Evolutionary conservation across 345 rosid genomes (phyloP), one percentile per base, ranked within the genome.

Genomic region (Linum trigynum): DNA sequence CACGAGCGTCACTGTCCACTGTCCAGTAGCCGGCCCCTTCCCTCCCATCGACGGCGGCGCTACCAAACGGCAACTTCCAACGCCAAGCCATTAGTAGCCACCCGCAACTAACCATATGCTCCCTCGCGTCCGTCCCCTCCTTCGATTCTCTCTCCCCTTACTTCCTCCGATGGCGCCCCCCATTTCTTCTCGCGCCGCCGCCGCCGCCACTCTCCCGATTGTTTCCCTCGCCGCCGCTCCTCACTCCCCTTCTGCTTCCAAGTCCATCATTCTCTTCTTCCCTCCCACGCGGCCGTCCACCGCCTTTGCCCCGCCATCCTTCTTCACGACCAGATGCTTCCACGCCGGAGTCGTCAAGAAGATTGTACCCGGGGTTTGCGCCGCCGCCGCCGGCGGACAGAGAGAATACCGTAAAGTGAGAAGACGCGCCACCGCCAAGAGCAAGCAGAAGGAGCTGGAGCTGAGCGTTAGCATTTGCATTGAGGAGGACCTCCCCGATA

Each of bases 381-480:
- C 82, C 32, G 70, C 71, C 61, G 38, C 61, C 6, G 61, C 36
- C 8, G 61, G 61, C 35, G 38, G 38, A 59, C 80, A 78, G 81
- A 88, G 96, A 76, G 92, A 77, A 23, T 88, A 83, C 68, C 73
- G 96, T 69, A 88, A 86, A 70, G 65, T 77, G 76, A 80, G 88
- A 66, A 76, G 80, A 72, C 74, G 78, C 58, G 55, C 59, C 3
- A n/a, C 70, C 5, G 77, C 68, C 10, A 86, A 77, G 83, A 80
- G 70, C 58, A 85, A 78, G 62, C 79, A 76, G 61, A 84, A 72
- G 70, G 87, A 82, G 63, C 63, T 90, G 67, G 85, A 90, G 82
- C 95, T 94, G 77, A 76, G 60, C 48, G 99, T 85, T 65, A 76
- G 86, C 62, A 90, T 94, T 75, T 85, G 92, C 69, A 81, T 90